Conservation (phyloP, 805 yeast genomes). For the Suhomyces tanzawaensis region DNA sequence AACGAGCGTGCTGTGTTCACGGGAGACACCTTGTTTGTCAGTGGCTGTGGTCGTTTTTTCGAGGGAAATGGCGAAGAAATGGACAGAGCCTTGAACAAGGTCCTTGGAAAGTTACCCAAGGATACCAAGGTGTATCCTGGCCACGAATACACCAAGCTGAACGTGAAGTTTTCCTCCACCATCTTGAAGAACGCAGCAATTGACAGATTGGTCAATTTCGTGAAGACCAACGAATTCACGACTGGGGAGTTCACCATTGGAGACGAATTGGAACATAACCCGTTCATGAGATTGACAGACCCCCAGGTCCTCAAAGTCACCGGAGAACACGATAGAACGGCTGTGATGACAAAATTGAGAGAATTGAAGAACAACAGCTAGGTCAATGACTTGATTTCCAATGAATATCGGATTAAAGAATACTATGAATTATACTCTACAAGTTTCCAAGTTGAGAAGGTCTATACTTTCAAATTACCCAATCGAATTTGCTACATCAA, state of each 20-base stretch:
- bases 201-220: constrained; percentile 49
- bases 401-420: too few relatives aligned
- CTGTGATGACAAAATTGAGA: constrained; percentile 72
- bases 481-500: too few relatives aligned
- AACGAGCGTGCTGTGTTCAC: constrained; percentile 78
- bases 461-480: too few relatives aligned
- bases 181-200: constrained; percentile 58
- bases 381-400: too few relatives aligned
- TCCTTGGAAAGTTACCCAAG: constrained; percentile 59
- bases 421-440: too few relatives aligned
- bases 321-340: constrained; percentile 47
- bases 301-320: constrained; percentile 58
- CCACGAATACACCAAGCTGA: constrained; percentile 88
- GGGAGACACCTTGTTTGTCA: constrained; percentile 91
- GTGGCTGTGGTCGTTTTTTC: constrained; percentile 96
- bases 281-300: constrained; percentile 80
- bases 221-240: constrained; percentile 60
- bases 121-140: constrained; percentile 86
- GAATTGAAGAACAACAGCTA: constrained; percentile 63
- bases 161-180: constrained; percentile 72
- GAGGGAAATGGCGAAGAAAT: constrained; percentile 86
- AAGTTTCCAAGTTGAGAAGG: too few relatives aligned
- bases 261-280: constrained; percentile 82
- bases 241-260: constrained; percentile 82
- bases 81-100: constrained; percentile 63